Evolutionary conservation across 1,284 basidiomycete genomes (phyloP), one percentile per base, ranked within the genome.

Genomic region (Ceratobasidium papillatum): DNA sequence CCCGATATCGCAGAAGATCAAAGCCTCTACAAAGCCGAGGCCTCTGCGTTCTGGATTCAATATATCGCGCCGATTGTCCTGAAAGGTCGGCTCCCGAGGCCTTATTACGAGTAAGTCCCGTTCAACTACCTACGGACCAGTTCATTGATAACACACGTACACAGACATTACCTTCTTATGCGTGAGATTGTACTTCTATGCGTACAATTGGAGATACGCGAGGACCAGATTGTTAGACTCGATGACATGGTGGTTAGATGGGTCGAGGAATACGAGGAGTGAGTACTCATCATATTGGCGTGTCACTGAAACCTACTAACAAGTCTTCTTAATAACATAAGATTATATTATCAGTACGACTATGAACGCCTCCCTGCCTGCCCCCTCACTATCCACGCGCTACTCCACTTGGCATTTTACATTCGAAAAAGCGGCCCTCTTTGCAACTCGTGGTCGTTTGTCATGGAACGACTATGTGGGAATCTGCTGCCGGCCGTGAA

Each of bases 371-470:
- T 86, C 0, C 76, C 83, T 0, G 69, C 80, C 0, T 86, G 85
- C 74, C 80, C 83, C 0, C 36, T 85, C 0, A 84, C 83, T 0
- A 79, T 87, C 12, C 85, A 87, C 77, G 78, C 80, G 0, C 80
- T 85, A 0, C 79, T 85, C 3, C 84, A 85, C 74, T 80, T 85
- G 45, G 80, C 81, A 0, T 77, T 79, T 41, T 78, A 78, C 52
- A 84, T 85, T 41, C 63, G 79, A 49, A 65, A 54, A 2, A 78
- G 74, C 3, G 83, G 84, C 0, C 84, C 83, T 1, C 82, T 84
- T 0, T 85, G 84, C 84, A 78, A 78, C 9, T 83, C 83, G 56
- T 86, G 84, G 85, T 82, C 84, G 0, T 86, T 84, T 72, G 80
- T 82, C 0, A 85, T 81, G 78, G 81, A 82, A 69, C 76, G 78